These are phyloP conservation scores for Cardamine chenopodiifolia DNA, from an alignment of 345 rosid species.

Conservation along the genomic window DNA sequence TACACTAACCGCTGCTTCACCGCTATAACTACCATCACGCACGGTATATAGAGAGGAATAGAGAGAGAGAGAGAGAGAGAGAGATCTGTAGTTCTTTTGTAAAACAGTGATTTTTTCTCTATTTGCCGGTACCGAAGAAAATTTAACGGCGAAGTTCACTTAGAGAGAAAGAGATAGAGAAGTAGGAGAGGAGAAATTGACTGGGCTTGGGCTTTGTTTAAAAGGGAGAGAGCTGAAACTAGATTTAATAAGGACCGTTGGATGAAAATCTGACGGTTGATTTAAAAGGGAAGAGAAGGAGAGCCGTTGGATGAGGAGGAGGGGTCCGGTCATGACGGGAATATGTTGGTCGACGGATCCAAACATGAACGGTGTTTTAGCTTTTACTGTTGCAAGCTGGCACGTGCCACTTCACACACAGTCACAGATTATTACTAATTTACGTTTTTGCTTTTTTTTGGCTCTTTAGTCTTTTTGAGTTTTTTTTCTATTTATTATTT, in stretches of 20 bases:
- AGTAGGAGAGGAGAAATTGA: conserved; percentile 23
- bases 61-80: not conserved
- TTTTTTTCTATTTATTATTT: not conserved
- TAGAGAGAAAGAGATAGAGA: conserved; percentile 18
- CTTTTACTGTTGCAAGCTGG: conserved; percentile 57
- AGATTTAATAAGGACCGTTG: conserved; percentile 49
- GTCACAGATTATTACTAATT: not conserved
- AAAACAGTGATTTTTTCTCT: not conserved
- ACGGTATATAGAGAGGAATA: not conserved
- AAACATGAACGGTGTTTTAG: conserved; percentile 47
- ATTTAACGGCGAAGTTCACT: conserved; percentile 17
- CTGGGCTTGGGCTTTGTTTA: conserved; percentile 46
- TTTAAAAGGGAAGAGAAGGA: not conserved
- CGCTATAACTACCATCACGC: conserved; percentile 32
- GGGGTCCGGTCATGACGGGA: conserved; percentile 54
- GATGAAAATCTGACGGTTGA: conserved; percentile 53
- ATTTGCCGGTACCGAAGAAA: conserved; percentile 27
- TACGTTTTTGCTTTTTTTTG: not conserved
- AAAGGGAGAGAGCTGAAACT: conserved; percentile 34
- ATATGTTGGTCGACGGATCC: conserved; percentile 64
- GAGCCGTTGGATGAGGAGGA: conserved; percentile 53
- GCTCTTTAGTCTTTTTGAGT: not conserved
- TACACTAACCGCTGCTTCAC: conserved; percentile 25
- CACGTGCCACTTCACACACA: conserved; percentile 55
- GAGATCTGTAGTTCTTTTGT: not conserved